phyloP scores from a whole-genome alignment of 352 stramenopile genomes.

The Phytophthora brassicae region DNA sequence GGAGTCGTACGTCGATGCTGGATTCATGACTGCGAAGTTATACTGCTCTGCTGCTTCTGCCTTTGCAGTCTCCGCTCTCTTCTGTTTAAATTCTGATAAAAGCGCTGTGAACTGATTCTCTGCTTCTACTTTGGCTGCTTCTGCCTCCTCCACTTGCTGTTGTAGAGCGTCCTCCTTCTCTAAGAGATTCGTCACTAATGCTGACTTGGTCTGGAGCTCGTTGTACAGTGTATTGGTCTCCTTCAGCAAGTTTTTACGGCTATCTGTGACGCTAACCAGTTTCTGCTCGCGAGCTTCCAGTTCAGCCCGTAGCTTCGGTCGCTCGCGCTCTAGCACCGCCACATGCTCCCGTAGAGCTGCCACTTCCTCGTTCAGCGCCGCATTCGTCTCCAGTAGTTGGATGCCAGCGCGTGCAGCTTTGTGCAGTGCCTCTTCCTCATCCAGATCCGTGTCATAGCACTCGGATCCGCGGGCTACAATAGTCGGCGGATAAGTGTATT shows the following conservation, averaged over 20 bases:
- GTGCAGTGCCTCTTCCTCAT: constrained; percentile 66
- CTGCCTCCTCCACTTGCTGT: constrained; percentile 33
- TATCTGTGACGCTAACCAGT: constrained; percentile 43
- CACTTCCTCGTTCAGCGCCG: constrained; percentile 65
- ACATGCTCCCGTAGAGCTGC: constrained; percentile 59
- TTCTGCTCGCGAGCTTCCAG: constrained; percentile 43
- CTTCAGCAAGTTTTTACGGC: constrained; percentile 43
- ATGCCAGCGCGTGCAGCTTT: constrained; percentile 72
- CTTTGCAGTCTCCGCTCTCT: constrained; percentile 14
- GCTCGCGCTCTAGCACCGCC: constrained; percentile 51
- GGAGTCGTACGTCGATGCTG: constrained; percentile 56
- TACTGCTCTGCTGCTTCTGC: constrained; percentile 17
- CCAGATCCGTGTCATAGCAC: constrained; percentile 41
- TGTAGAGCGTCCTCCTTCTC: constrained; percentile 54
- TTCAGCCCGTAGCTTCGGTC: constrained; percentile 43
- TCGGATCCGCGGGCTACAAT: constrained; percentile 33
- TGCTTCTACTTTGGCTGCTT: constrained; percentile 29
- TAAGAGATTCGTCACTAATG: constrained; percentile 52
- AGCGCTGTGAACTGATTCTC: constrained; percentile 42
- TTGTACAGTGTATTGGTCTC: constrained; percentile 60
- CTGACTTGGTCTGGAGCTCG: constrained; percentile 61
- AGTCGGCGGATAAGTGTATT: too few species aligned
- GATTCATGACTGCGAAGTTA: constrained; percentile 37
- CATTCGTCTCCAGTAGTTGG: constrained; percentile 72
- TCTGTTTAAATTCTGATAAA: constrained; percentile 25